These are phyloP conservation scores for Populus tremula DNA, from an alignment of 345 rosid genomes.

Conservation along the genomic window DNA sequence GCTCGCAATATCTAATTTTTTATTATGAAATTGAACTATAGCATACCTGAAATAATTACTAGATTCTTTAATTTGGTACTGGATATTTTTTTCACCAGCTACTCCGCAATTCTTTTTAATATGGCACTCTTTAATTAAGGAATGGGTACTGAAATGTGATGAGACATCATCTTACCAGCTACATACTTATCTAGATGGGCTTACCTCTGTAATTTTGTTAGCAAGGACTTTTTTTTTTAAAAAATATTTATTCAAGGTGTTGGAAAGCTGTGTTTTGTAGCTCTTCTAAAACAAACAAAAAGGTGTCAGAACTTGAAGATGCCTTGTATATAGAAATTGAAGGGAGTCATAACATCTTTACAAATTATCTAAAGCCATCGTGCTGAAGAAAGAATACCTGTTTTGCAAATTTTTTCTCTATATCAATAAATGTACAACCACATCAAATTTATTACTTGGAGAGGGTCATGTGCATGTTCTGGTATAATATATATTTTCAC, in stretches of 20 bases:
- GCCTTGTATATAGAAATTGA: neutral
- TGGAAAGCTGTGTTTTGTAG: neutral
- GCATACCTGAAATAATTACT: neutral
- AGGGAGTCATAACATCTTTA: neutral
- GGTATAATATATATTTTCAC: neutral
- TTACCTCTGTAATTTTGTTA: neutral
- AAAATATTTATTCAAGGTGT: neutral
- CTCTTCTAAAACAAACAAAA: neutral
- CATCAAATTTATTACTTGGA: neutral
- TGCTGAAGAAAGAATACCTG: neutral
- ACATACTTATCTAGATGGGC: neutral
- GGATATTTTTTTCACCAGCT: neutral
- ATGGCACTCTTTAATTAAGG: neutral
- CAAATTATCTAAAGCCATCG: neutral
- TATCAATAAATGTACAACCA: neutral
- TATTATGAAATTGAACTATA: constrained; percentile 5
- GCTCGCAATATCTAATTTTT: neutral
- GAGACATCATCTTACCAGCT: neutral
- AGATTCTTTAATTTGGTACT: neutral
- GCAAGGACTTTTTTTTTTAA: neutral
- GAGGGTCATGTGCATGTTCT: neutral
- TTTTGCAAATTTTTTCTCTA: neutral
- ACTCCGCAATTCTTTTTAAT: neutral
- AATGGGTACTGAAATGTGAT: neutral
- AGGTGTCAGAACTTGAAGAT: neutral